Conservation (phyloP, 371 early-diverging fungal species). For the Circinella umbellata region DNA sequence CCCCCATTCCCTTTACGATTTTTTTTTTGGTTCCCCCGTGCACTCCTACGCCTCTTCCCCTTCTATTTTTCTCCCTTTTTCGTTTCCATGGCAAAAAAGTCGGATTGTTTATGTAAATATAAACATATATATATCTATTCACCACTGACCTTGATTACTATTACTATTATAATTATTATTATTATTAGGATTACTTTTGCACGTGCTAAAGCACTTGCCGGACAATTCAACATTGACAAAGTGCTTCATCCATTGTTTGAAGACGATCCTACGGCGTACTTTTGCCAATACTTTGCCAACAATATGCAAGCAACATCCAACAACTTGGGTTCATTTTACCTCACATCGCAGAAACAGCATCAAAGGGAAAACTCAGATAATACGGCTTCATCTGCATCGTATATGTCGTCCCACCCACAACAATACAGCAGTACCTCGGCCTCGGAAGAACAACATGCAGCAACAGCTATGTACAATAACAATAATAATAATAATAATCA, state of each 20-base stretch:
- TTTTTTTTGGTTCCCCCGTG: neutral
- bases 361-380: constrained; percentile 8
- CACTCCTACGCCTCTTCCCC: no score
- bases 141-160: constrained; percentile 47
- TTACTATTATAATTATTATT: constrained; percentile 70
- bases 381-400: constrained; percentile 5
- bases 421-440: constrained; percentile 9
- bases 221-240: constrained; percentile 66
- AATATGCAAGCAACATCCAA: constrained; percentile 4
- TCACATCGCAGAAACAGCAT: constrained; percentile 15
- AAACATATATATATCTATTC: constrained; percentile 49
- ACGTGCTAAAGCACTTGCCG: constrained; percentile 65
- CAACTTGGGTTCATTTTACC: constrained; percentile 12
- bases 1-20: no score
- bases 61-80: no score
- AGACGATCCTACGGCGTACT: constrained; percentile 61
- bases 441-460: constrained; percentile 8
- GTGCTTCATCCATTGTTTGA: constrained; percentile 72
- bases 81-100: no score
- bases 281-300: constrained; percentile 8
- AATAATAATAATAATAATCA: neutral
- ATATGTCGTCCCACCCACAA: constrained; percentile 11
- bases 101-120: neutral
- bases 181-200: constrained; percentile 68
- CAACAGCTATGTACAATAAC: constrained; percentile 4